phyloP scores from a whole-genome alignment of 2,329 filamentous ascomycete species.

The Pseudocercospora fijiensis region DNA sequence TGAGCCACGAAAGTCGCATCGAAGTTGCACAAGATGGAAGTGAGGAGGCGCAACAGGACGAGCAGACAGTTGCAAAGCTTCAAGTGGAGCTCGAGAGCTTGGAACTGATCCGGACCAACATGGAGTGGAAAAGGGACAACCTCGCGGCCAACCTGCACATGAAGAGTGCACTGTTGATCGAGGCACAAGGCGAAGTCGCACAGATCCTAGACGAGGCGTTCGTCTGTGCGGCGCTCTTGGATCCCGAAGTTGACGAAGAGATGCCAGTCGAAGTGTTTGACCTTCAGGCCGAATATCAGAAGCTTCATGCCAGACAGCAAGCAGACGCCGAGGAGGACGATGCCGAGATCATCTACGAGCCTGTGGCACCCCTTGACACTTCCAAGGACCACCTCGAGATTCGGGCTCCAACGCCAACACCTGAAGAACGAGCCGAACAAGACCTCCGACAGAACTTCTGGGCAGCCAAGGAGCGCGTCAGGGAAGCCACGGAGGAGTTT shows the following conservation, averaged over 20 bases:
- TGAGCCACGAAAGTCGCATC: slow-evolving; percentile 7
- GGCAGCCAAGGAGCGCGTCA: background rate
- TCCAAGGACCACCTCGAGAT: background rate
- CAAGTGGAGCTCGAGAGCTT: slow-evolving; percentile 8
- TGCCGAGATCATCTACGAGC: background rate
- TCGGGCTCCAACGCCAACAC: background rate
- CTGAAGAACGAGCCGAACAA: background rate
- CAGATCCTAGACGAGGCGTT: slow-evolving; percentile 13
- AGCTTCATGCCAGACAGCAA: background rate
- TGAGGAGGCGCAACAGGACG: background rate
- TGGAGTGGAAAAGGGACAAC: background rate
- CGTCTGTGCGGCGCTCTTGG: background rate
- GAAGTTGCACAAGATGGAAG: background rate
- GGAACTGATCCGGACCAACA: background rate
- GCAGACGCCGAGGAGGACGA: background rate
- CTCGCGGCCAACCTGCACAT: slow-evolving; percentile 1
- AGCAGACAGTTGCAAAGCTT: background rate
- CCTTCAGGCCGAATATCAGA: slow-evolving; percentile 16
- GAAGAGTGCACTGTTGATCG: background rate
- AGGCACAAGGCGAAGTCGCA: background rate
- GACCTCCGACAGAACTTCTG: background rate
- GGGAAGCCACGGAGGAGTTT: background rate
- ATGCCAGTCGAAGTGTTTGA: slow-evolving; percentile 9
- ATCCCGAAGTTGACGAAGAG: background rate
- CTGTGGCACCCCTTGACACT: slow-evolving; percentile 4